Conservation (phyloP, 495 filamentous ascomycete species). For the Xylaria grammica region DNA sequence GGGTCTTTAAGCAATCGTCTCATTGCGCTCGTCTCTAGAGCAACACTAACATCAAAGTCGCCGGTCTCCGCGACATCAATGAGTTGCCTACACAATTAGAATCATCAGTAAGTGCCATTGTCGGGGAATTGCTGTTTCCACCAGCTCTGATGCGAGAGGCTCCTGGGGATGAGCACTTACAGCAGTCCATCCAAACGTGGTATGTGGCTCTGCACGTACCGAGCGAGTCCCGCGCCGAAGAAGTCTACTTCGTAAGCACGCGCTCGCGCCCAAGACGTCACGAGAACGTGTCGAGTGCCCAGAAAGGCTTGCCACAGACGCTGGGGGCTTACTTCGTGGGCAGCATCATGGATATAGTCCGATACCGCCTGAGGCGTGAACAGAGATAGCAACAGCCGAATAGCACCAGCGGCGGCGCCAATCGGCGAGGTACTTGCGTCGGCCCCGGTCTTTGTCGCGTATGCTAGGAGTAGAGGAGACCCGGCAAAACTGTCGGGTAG, state of each 20-base stretch:
- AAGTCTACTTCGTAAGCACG: slow-evolving; percentile 47
- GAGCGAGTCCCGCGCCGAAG: slow-evolving; percentile 26
- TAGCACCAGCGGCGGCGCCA: slow-evolving; percentile 34
- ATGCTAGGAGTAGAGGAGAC: slow-evolving; percentile 39
- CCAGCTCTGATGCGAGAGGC: not conserved
- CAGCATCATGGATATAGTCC: slow-evolving; percentile 39
- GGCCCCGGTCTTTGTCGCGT: slow-evolving; percentile 27
- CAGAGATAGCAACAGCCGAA: slow-evolving; percentile 33
- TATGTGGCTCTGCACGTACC: slow-evolving; percentile 46
- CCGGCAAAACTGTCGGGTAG: slow-evolving; percentile 44
- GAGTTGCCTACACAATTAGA: slow-evolving; percentile 13
- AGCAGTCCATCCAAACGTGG: slow-evolving; percentile 45
- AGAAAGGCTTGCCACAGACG: slow-evolving; percentile 47
- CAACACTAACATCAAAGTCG: slow-evolving; percentile 44
- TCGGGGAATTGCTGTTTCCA: too few relatives aligned
- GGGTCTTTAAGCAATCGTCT: slow-evolving; percentile 37
- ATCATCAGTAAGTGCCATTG: not conserved
- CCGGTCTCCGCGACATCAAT: slow-evolving; percentile 36
- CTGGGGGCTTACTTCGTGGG: slow-evolving; percentile 43
- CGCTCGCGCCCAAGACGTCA: slow-evolving; percentile 47
- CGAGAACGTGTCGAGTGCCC: slow-evolving; percentile 40
- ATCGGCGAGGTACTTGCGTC: slow-evolving; percentile 25
- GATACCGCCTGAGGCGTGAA: slow-evolving; percentile 43
- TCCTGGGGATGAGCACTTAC: slow-evolving; percentile 29
- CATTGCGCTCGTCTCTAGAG: slow-evolving; percentile 36